Percentiles rank a stretch among this genome's conserved stretches.
Evolutionary conservation across 805 yeast species (phyloP).

Genomic region (Metschnikowia reukaufii): DNA sequence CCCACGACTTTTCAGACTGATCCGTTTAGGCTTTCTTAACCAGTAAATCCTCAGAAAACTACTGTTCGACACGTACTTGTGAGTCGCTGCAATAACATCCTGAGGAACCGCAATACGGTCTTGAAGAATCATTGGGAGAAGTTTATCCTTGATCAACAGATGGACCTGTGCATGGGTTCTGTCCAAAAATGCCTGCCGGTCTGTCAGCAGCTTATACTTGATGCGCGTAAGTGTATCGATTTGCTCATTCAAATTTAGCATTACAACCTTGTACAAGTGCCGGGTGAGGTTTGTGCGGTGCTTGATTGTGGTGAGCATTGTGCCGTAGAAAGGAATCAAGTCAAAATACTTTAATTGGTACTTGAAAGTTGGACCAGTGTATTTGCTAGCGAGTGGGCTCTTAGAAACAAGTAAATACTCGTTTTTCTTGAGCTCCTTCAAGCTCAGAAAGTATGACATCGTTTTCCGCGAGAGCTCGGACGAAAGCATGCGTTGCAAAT

Average conservation of each 20-base stretch:
- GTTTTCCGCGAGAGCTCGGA: slow-evolving; percentile 29
- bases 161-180: slow-evolving; percentile 27
- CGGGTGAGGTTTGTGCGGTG: slow-evolving; percentile 27
- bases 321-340: slow-evolving; percentile 35
- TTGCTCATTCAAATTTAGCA: slow-evolving; percentile 39
- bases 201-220: slow-evolving; percentile 34
- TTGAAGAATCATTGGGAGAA: slow-evolving; percentile 27
- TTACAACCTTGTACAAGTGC: slow-evolving; percentile 37
- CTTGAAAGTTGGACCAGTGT: slow-evolving; percentile 23
- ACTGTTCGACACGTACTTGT: slow-evolving; percentile 24
- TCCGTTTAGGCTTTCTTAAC: slow-evolving; percentile 21
- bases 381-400: slow-evolving; percentile 15
- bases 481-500: slow-evolving; percentile 25
- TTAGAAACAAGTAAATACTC: slow-evolving; percentile 26
- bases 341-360: slow-evolving; percentile 34
- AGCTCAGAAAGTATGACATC: slow-evolving; percentile 18
- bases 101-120: slow-evolving; percentile 11
- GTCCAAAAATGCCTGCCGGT: slow-evolving; percentile 29
- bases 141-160: slow-evolving; percentile 27
- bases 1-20: background rate
- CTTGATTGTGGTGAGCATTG: slow-evolving; percentile 24
- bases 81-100: slow-evolving; percentile 27
- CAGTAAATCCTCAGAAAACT: slow-evolving; percentile 36
- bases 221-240: slow-evolving; percentile 36
- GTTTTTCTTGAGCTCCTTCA: slow-evolving; percentile 27